These are phyloP conservation scores for Babesia sp. DNA, from an alignment of 169 alveolate species.

Conservation along the genomic window DNA sequence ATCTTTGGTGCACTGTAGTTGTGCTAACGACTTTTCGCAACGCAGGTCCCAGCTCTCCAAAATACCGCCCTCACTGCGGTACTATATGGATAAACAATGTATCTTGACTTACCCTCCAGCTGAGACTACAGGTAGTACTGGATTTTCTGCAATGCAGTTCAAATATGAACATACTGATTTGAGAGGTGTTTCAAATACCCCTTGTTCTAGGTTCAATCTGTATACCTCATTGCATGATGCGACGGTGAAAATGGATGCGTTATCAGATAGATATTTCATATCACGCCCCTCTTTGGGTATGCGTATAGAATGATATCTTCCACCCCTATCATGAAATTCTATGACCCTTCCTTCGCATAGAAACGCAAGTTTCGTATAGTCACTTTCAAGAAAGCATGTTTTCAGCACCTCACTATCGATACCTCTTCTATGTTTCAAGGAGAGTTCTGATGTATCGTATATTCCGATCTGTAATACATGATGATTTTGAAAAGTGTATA, in stretches of 20 bases:
- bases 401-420: constrained; percentile 73
- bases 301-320: constrained; percentile 67
- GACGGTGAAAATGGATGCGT: constrained; percentile 61
- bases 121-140: constrained; percentile 53
- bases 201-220: constrained; percentile 52
- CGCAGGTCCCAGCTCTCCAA: constrained; percentile 68
- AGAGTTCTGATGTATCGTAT: constrained; percentile 73
- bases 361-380: constrained; percentile 73
- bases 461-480: constrained; percentile 57
- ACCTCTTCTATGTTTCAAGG: constrained; percentile 76
- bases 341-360: constrained; percentile 66
- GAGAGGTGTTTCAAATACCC: constrained; percentile 59
- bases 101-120: constrained; percentile 58
- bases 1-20: constrained; percentile 14
- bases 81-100: neutral
- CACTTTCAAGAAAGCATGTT: constrained; percentile 68
- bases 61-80: constrained; percentile 35
- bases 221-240: constrained; percentile 69
- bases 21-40: constrained; percentile 34
- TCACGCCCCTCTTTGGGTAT: constrained; percentile 78
- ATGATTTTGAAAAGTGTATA: neutral
- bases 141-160: constrained; percentile 63
- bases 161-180: constrained; percentile 38
- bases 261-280: constrained; percentile 68
- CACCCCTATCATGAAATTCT: constrained; percentile 79